A percentile compares a stretch with the other conserved stretches of the same genome.
These are phyloP conservation scores for Pichia paraexigua DNA, from an alignment of 805 yeast genomes.

Conservation along the genomic window DNA sequence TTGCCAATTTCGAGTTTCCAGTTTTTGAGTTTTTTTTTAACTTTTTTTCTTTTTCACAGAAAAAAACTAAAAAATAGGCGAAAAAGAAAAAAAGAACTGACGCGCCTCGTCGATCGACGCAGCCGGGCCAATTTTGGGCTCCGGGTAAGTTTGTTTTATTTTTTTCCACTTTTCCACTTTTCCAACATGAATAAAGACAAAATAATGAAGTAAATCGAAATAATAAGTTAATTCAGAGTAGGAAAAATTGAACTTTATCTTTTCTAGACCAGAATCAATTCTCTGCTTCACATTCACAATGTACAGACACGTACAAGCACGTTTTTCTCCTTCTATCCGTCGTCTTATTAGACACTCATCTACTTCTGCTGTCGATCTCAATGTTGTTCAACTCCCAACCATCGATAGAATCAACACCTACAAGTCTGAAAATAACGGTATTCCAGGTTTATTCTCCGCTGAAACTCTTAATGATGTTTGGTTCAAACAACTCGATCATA, in stretches of 20 bases:
- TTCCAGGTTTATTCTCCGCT: conserved; percentile 42
- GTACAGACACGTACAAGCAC: background rate
- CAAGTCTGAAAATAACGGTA: conserved; percentile 25
- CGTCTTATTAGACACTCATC: background rate
- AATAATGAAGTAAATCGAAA: too few relatives aligned
- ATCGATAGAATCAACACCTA: conserved; percentile 20
- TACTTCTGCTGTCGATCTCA: background rate
- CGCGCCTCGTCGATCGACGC: background rate
- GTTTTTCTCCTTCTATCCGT: background rate
- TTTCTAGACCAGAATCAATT: too few relatives aligned
- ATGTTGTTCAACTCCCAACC: conserved; percentile 19
- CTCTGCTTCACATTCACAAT: background rate
- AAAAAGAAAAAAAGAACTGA: background rate
- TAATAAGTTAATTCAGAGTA: too few relatives aligned
- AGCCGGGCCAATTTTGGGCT: background rate
- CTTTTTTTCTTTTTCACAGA: too few relatives aligned
- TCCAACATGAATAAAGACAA: background rate
- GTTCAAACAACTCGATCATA: conserved; percentile 35
- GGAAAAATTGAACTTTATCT: too few relatives aligned
- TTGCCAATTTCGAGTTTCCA: background rate
- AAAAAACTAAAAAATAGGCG: background rate
- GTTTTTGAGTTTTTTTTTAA: too few relatives aligned
- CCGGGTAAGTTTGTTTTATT: background rate
- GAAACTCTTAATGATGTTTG: conserved; percentile 44
- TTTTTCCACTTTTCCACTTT: background rate